A percentile compares a stretch with the other conserved stretches of the same genome.
Conservation (phyloP, 768 basidiomycete species). For the Pulveroboletus sp. region DNA sequence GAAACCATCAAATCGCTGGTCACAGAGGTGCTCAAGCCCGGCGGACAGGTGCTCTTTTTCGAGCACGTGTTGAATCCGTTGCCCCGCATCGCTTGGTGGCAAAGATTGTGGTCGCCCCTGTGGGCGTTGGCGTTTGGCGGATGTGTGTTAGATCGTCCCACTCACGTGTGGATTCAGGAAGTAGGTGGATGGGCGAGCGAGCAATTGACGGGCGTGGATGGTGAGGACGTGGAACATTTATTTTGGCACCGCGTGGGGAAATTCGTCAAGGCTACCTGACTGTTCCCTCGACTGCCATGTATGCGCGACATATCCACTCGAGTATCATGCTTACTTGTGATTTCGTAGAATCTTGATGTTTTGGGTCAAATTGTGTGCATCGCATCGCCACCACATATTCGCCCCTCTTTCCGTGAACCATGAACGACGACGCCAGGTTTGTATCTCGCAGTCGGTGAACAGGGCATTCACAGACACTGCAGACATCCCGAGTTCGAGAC, state of each 20-base stretch:
- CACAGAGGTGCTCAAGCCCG: constrained; percentile 53
- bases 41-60: constrained; percentile 61
- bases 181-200: constrained; percentile 47
- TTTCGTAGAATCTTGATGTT: no score
- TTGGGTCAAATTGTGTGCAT: no score
- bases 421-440: no score
- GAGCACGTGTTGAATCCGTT: constrained; percentile 63
- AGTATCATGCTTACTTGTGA: no score
- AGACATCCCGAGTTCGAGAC: constrained; percentile 69
- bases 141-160: constrained; percentile 58
- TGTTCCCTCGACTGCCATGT: no score
- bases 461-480: no score
- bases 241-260: constrained; percentile 59
- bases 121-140: constrained; percentile 62
- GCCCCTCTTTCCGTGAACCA: background rate
- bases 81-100: constrained; percentile 64
- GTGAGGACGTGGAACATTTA: constrained; percentile 52
- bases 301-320: no score
- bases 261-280: constrained; percentile 43
- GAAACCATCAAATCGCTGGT: constrained; percentile 44
- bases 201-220: constrained; percentile 45
- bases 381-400: no score
- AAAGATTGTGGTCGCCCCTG: constrained; percentile 66
- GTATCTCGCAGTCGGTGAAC: no score
- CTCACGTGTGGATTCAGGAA: constrained; percentile 43